These are phyloP conservation scores for Umbelopsis sp. DNA, from an alignment of 192 early-diverging fungal species.

Conservation along the genomic window DNA sequence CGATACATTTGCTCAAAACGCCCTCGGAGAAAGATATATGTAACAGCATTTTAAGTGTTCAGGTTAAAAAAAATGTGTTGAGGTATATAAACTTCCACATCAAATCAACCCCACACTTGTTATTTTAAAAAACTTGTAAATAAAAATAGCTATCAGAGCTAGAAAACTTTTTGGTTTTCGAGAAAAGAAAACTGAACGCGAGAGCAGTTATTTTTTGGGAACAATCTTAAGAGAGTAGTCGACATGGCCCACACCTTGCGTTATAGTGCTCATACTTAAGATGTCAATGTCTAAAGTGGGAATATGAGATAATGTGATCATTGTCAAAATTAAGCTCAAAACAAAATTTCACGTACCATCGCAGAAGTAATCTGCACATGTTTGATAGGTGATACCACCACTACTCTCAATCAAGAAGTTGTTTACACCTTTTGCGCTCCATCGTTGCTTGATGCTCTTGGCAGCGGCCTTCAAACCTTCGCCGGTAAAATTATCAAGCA, in stretches of 20 bases:
- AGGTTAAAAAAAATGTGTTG: too few species aligned
- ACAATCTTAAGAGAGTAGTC: conserved; percentile 96
- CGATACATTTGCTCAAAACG: conserved; percentile 20
- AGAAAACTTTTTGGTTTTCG: background rate
- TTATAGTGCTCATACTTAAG: conserved; percentile 89
- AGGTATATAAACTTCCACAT: background rate
- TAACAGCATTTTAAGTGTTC: background rate
- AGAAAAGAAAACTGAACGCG: too few species aligned
- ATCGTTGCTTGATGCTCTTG: conserved; percentile 74
- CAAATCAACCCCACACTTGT: background rate
- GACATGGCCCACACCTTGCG: conserved; percentile 93
- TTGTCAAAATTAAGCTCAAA: background rate
- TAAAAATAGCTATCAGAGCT: background rate
- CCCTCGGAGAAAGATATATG: background rate
- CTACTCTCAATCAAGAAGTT: conserved; percentile 89
- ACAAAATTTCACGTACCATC: conserved; percentile 56
- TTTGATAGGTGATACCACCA: conserved; percentile 94
- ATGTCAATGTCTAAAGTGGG: conserved; percentile 63
- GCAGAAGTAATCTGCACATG: conserved; percentile 77
- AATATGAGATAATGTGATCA: background rate
- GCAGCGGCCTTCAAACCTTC: conserved; percentile 68
- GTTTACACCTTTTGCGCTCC: conserved; percentile 58
- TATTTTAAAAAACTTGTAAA: conserved; percentile 1
- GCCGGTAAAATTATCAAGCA: conserved; percentile 94
- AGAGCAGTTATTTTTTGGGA: background rate